Percentiles rank a stretch among this genome's conserved stretches.
Conservation (phyloP, 1,284 basidiomycete genomes). For the Trametes polyzona region DNA sequence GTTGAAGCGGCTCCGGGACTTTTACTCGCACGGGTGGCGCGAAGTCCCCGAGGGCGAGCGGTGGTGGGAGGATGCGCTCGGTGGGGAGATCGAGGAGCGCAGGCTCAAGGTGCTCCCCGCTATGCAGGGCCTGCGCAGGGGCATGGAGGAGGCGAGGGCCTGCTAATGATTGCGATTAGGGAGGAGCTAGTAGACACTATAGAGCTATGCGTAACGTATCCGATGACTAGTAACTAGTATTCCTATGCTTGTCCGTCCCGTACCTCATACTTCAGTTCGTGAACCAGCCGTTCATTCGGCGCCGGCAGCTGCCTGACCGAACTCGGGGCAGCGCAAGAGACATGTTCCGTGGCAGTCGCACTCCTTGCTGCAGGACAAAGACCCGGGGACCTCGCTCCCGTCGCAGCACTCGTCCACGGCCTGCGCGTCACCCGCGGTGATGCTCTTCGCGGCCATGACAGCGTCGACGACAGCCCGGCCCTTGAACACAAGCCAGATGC, state of each 20-base stretch:
- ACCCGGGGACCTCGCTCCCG: neutral
- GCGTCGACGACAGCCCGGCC: constrained; percentile 6
- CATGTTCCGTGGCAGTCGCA: constrained; percentile 2
- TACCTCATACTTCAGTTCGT: too few species aligned
- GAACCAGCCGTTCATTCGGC: neutral
- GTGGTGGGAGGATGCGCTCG: constrained; percentile 69
- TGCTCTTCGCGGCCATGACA: neutral
- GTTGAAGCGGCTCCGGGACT: constrained; percentile 43
- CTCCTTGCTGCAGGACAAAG: neutral
- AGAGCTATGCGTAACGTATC: neutral
- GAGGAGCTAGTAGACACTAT: too few species aligned
- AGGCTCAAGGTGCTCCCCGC: constrained; percentile 46
- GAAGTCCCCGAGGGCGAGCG: constrained; percentile 54
- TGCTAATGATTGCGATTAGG: constrained; percentile 1
- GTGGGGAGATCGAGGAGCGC: constrained; percentile 51
- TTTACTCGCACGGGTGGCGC: constrained; percentile 61
- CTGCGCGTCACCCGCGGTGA: neutral
- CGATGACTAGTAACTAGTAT: neutral
- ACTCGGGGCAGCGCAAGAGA: neutral
- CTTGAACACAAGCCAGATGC: constrained; percentile 40
- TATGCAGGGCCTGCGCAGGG: constrained; percentile 45
- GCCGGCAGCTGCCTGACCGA: neutral
- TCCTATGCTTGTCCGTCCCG: too few species aligned
- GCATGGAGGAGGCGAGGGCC: constrained; percentile 44
- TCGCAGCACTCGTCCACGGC: neutral